Base-by-base conservation (phyloP, 495 filamentous ascomycete genomes). In the Endocarpon pusillum region DNA sequence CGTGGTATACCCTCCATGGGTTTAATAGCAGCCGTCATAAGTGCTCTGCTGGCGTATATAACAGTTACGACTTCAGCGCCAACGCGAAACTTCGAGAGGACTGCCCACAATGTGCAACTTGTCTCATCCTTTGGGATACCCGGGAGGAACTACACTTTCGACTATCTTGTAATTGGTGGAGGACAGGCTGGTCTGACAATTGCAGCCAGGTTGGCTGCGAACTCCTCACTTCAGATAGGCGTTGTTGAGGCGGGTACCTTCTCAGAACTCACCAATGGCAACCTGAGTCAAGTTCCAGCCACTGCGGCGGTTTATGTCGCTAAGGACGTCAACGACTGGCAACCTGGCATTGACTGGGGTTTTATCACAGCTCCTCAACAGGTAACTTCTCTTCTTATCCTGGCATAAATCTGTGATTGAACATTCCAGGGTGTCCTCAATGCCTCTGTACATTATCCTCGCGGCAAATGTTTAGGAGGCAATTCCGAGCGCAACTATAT, bases 361-460 rank as follows among this genome's bases (percentile, higher is more conserved):
- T 33, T 17, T 38, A 21, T 33, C 3, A 19, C 36, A 17, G 2
- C 14, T 33, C 15, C 32, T 26, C 27, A 19, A 20, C 7, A n/a
- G 8, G 8, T 16, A n/a, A 34, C 9, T 3, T 2, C 5, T 11
- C 2, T 14, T 7, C n/a, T n/a, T n/a, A n/a, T n/a, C n/a, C n/a
- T n/a, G 24, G 26, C 25, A 14, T n/a, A 30, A 8, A 8, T 25
- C 23, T 8, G 23, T 25, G 8, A 25, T 8, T 12, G 23, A 12
- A 25, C 8, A 12, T 8, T 12, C 8, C 23, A 25, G 23, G 61
- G 60, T 9, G 52, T 51, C 15, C 46, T 49, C 19, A 39, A 49
- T 32, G 46, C 58, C 9, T 36, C 48, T 19, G 47, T 66, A 6
- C 61, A 66, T 33, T 59, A 56, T 38, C 42, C 54, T 4, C 43